A percentile compares a stretch with the other conserved stretches of the same genome.
Evolutionary conservation across 306 rosid species (phyloP).

Genomic region (Castanopsis chinensis): DNA sequence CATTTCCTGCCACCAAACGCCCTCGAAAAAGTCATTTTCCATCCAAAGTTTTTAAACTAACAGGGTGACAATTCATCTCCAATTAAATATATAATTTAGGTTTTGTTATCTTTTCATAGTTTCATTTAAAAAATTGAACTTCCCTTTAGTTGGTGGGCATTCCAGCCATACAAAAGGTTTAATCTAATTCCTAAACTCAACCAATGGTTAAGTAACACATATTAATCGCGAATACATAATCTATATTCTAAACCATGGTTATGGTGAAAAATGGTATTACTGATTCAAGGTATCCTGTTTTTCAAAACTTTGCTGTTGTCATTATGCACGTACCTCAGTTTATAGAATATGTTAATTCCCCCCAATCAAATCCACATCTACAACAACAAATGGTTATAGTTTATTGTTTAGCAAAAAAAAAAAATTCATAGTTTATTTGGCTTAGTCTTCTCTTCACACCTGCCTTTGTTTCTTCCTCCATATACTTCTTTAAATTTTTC

Average conservation of each 20-base stretch:
- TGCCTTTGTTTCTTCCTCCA: conserved; percentile 15
- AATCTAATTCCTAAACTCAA: conserved; percentile 7
- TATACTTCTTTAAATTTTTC: not conserved
- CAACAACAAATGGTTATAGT: conserved; percentile 26
- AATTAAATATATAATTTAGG: conserved; percentile 35
- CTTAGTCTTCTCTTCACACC: conserved; percentile 25
- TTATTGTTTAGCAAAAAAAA: not conserved
- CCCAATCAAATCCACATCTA: conserved; percentile 25
- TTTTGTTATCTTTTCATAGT: conserved; percentile 29
- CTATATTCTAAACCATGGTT: conserved; percentile 31
- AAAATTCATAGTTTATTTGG: conserved; percentile 17
- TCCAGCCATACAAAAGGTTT: conserved; percentile 11
- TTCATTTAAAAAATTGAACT: conserved; percentile 25
- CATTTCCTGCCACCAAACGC: conserved; percentile 32
- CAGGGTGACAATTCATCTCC: conserved; percentile 31
- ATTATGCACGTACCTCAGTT: conserved; percentile 27
- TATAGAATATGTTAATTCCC: conserved; percentile 18
- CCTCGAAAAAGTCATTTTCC: conserved; percentile 40
- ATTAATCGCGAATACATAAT: not conserved
- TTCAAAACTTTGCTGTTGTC: conserved; percentile 27
- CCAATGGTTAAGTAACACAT: not conserved
- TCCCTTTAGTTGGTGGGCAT: not conserved
- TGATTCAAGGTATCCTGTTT: conserved; percentile 24
- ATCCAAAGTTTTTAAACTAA: conserved; percentile 25
- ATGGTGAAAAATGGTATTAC: conserved; percentile 12